These are phyloP conservation scores for Gynandropsis gynandra DNA, from an alignment of 345 rosid species.

Conservation along the genomic window DNA sequence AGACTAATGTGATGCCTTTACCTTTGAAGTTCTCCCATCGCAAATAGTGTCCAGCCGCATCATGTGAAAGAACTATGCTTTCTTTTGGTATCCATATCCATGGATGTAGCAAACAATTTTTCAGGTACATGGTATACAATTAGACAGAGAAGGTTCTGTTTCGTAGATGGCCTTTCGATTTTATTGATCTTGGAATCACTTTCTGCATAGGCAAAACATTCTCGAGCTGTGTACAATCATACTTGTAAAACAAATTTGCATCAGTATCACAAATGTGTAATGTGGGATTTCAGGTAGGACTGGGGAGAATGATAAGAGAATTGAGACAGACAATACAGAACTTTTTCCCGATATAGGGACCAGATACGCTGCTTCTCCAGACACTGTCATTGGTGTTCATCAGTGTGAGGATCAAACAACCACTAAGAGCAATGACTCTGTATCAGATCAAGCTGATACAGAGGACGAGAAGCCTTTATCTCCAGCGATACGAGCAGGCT, in stretches of 20 bases:
- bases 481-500: constrained; percentile 51
- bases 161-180: too few species aligned
- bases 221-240: too few species aligned
- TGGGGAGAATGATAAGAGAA: constrained; percentile 12
- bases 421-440: constrained; percentile 22
- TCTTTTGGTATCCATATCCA: constrained; percentile 43
- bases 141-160: constrained; percentile 7
- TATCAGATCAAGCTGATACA: constrained; percentile 18
- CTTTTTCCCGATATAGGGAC: too few species aligned
- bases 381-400: constrained; percentile 13
- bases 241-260: constrained; percentile 11
- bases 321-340: neutral
- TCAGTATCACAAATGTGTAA: neutral
- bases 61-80: constrained; percentile 54
- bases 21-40: constrained; percentile 52
- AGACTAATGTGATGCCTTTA: constrained; percentile 10
- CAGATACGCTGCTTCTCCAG: neutral
- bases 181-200: too few species aligned
- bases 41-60: constrained; percentile 42
- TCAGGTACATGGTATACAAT: constrained; percentile 35
- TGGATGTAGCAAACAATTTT: constrained; percentile 34
- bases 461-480: constrained; percentile 33
- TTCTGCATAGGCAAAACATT: too few species aligned
- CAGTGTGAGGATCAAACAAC: constrained; percentile 21
- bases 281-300: constrained; percentile 13